Evolutionary conservation across 2,329 filamentous ascomycete species (phyloP), one percentile per base, ranked within the genome.

Genomic region (Colletotrichum orchidophilum): DNA sequence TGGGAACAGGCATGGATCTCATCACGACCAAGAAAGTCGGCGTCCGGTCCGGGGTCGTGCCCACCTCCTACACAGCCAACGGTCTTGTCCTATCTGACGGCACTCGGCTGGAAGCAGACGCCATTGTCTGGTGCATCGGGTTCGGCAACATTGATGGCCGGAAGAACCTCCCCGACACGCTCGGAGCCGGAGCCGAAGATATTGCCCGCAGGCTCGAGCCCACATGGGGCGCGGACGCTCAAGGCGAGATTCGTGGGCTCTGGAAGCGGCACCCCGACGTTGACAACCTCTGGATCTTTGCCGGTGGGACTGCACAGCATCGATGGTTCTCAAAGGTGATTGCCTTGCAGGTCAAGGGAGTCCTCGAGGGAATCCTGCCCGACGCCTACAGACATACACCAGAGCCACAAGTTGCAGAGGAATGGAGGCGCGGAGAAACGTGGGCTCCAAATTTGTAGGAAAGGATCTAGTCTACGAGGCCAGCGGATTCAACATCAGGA

Each of bases 171-270:
- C 73, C 74, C 1, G 77, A 77, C 24, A 74, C 81, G 1, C 66
- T 83, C 1, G 79, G 79, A 3, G 73, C 66, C 5, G 73, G 71
- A 2, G 63, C 80, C 0, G 53, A 66, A 2, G 75, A 79, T 1
- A 74, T 83, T 27, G 79, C 79, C 0, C 69, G 57, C 0, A 72
- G 73, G 35, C 35, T 84, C 6, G 83, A 85, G 49, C 76, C 77
- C 1, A 82, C 82, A 0, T 84, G 81, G 80, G 83, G 82, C 0
- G 69, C 83, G 1, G 83, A 85, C 69, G 73, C 53, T 2, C 83
- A 86, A 73, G 83, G 83, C 6, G 83, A 85, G 75, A 68, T 83
- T 24, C 78, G 81, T 1, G 82, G 83, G 0, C 66, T 84, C 73
- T 83, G 80, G 78, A 83, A 82, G 74, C 78, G 80, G 4, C 79